phyloP scores from a whole-genome alignment of 2,329 filamentous ascomycete genomes.

The Epichloe typhina region DNA sequence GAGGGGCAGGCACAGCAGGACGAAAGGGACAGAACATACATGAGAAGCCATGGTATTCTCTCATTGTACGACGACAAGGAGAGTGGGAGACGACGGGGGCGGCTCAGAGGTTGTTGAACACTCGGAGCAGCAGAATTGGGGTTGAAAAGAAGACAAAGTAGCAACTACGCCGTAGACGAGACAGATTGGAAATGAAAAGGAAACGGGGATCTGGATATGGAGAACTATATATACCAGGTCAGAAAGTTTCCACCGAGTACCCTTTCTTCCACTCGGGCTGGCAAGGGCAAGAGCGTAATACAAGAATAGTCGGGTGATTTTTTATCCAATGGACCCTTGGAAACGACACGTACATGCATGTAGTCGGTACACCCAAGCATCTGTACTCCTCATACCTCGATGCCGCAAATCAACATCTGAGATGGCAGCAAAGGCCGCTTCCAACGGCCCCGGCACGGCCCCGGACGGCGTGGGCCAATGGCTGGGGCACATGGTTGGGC shows the following conservation, averaged over 20 bases:
- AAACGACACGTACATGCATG: not conserved
- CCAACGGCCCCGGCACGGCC: not conserved
- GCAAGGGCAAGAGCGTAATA: not conserved
- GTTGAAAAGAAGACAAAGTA: not conserved
- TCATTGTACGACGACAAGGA: slow-evolving; percentile 36
- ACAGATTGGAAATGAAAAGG: slow-evolving; percentile 5
- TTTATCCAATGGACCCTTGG: not conserved
- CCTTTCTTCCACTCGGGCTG: not conserved
- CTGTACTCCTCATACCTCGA: not conserved
- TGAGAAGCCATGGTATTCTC: slow-evolving; percentile 62
- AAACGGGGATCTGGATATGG: slow-evolving; percentile 8
- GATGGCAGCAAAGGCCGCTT: not conserved
- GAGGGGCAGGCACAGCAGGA: not conserved
- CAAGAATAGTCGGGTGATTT: not conserved
- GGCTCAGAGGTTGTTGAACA: slow-evolving; percentile 6
- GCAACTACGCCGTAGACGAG: not conserved
- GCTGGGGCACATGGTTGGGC: slow-evolving; percentile 27
- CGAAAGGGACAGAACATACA: slow-evolving; percentile 21
- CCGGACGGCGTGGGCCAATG: slow-evolving; percentile 24
- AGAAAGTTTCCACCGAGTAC: not conserved
- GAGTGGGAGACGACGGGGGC: slow-evolving; percentile 5
- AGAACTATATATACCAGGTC: slow-evolving; percentile 11
- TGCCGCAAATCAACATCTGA: not conserved
- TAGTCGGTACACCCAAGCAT: not conserved
- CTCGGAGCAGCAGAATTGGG: not conserved